Base-by-base conservation (phyloP, 768 basidiomycete species). In the Serendipita sp. region DNA sequence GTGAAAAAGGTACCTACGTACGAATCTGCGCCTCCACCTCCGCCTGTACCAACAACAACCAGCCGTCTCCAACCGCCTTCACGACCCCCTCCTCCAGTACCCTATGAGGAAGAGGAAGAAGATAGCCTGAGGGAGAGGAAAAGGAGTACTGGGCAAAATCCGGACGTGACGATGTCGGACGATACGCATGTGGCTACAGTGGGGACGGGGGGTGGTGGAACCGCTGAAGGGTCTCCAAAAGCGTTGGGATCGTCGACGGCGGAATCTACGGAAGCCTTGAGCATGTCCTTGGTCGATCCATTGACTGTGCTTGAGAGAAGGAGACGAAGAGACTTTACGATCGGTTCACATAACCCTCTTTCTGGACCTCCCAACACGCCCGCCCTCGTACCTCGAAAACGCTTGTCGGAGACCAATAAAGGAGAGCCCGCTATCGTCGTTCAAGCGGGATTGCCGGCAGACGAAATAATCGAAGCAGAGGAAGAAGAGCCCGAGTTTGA, bases 291-390 rank as follows among this genome's bases (percentile, higher is more conserved):
- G 16, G 56, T 60, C 56, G 56, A 60, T 35, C 56, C 56, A 35
- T 28, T 60, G 16, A 60, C 56, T 10, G 16, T 60, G 23, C 56
- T 60, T n/a, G 56, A 60, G 35, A 11, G 56, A n/a, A 23, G 56
- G 23, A 23, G 56, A 32, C 18, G 56, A 36, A 23, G 56, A 32
- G 56, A 60, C n/a, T 60, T 28, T 28, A 60, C 56, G 35, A 32
- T 60, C 16, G 56, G 56, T 3, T 60, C 56, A n/a, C 56, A 60
- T 36, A 23, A 60, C n/a, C 56, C 56, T 38, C 56, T 60, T 10
- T 28, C 16, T 36, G 56, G 56, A 10, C 56, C 56, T 16, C 56
- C 56, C 18, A 60, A 60, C 56, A 60, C 56, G 32, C 56, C 56
- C 10, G 38, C 38, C 38, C 5, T 41, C 7, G 7, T 41, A 5